phyloP scores from a whole-genome alignment of 768 basidiomycete genomes.

The Tricholoma matsutake region DNA sequence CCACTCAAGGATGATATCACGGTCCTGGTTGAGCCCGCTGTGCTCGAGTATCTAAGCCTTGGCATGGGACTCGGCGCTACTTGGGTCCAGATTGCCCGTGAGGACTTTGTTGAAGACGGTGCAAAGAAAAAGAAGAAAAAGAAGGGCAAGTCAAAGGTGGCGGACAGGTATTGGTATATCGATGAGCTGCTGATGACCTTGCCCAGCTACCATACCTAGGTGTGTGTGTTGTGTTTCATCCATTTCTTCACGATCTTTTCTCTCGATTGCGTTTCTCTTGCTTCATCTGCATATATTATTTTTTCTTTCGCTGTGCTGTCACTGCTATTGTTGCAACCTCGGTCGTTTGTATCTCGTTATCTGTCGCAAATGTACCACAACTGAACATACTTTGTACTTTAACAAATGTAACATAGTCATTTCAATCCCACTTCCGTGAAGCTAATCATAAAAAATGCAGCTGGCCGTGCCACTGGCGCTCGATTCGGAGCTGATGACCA shows the following conservation, averaged over 20 bases:
- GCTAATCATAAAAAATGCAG: too few species aligned
- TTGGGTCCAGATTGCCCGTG: conserved; percentile 65
- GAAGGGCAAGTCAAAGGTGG: conserved; percentile 30
- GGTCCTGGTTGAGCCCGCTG: conserved; percentile 48
- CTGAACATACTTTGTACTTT: too few species aligned
- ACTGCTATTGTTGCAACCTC: too few species aligned
- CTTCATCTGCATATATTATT: not conserved
- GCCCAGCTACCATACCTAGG: conserved; percentile 36
- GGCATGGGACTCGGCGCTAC: conserved; percentile 64
- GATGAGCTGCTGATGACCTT: conserved; percentile 37
- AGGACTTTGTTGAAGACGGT: conserved; percentile 16
- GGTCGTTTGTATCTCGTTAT: too few species aligned
- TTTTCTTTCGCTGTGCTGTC: not conserved
- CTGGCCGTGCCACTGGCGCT: too few species aligned
- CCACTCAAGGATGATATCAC: conserved; percentile 57
- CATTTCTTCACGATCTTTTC: not conserved
- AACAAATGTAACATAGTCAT: too few species aligned
- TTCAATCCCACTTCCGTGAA: too few species aligned
- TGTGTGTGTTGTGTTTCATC: not conserved
- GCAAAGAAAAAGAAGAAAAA: conserved; percentile 35
- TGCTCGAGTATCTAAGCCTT: conserved; percentile 38
- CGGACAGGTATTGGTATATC: conserved; percentile 40
- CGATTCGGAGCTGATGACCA: too few species aligned
- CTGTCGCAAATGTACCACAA: too few species aligned
- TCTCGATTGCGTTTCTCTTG: not conserved